Evolutionary conservation across 805 yeast genomes (phyloP).

Genomic region (Lipomyces yamanashiensis): DNA sequence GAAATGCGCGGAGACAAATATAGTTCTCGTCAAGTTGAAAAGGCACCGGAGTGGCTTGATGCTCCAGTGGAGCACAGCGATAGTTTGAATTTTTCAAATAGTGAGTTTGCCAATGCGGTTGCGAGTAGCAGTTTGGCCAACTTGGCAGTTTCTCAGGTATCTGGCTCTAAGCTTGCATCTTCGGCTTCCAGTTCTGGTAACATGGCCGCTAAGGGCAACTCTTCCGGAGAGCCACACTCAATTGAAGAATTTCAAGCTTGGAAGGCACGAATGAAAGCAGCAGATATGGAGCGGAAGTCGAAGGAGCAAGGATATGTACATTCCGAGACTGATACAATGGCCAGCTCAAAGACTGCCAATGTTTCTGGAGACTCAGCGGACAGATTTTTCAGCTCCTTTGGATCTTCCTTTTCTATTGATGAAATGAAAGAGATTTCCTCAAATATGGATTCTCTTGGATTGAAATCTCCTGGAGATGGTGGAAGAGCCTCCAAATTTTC

Average conservation of each 20-base stretch:
- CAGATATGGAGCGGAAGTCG: slow-evolving; percentile 27
- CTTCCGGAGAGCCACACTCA: slow-evolving; percentile 33
- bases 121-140: slow-evolving; percentile 21
- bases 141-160: slow-evolving; percentile 1
- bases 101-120: slow-evolving; percentile 28
- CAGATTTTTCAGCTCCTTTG: slow-evolving; percentile 26
- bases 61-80: slow-evolving; percentile 17
- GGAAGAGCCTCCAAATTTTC: slow-evolving; percentile 35
- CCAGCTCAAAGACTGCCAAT: neutral
- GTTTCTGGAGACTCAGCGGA: slow-evolving; percentile 6
- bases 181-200: neutral
- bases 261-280: slow-evolving; percentile 43
- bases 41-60: slow-evolving; percentile 32
- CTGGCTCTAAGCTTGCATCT: neutral
- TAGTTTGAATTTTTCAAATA: slow-evolving; percentile 14
- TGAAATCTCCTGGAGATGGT: slow-evolving; percentile 13
- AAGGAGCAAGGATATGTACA: neutral
- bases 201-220: neutral
- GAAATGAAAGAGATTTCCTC: slow-evolving; percentile 28
- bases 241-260: slow-evolving; percentile 44
- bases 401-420: slow-evolving; percentile 11
- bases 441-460: neutral
- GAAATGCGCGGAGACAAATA: slow-evolving; percentile 1
- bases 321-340: neutral
- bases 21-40: slow-evolving; percentile 12